A percentile compares a stretch with the other conserved stretches of the same genome.
Conservation (phyloP, 305 asterid species). For the Nicotiana rustica region DNA sequence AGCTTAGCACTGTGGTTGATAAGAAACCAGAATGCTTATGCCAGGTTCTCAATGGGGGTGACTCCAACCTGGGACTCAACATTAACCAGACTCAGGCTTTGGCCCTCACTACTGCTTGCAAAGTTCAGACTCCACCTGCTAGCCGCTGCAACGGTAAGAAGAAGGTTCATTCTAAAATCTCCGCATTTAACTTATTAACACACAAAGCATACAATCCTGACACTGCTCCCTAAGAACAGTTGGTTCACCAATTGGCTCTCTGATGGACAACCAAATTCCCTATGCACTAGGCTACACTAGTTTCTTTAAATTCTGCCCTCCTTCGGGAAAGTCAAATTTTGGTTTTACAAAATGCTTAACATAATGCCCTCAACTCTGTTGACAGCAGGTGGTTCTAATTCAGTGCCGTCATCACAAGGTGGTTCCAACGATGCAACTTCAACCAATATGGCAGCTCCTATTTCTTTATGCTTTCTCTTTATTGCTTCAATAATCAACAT, state of each 20-base stretch:
- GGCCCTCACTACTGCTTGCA: constrained; percentile 63
- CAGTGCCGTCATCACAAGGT: constrained; percentile 47
- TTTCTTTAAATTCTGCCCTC: constrained; percentile 41
- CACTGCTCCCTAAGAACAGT: neutral
- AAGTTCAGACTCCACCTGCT: constrained; percentile 65
- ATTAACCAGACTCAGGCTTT: constrained; percentile 65
- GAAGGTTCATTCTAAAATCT: neutral
- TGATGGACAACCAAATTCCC: neutral
- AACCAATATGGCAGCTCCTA: constrained; percentile 49
- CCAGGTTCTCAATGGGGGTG: constrained; percentile 64
- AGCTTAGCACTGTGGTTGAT: constrained; percentile 61
- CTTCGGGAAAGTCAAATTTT: neutral
- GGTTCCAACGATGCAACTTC: constrained; percentile 52
- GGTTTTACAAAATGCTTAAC: neutral
- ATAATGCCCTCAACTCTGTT: neutral
- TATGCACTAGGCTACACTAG: neutral
- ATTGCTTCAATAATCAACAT: constrained; percentile 49
- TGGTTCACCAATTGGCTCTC: neutral
- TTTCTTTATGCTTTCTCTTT: constrained; percentile 47
- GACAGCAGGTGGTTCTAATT: constrained; percentile 53
- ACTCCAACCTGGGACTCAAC: constrained; percentile 53
- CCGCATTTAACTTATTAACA: neutral
- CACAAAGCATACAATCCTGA: neutral
- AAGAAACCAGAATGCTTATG: constrained; percentile 74
- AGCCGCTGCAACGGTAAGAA: constrained; percentile 59